A percentile compares a stretch with the other conserved stretches of the same genome.
These are phyloP conservation scores for Chlorella vulgaris DNA, from an alignment of 139 green algal species.

Conservation along the genomic window DNA sequence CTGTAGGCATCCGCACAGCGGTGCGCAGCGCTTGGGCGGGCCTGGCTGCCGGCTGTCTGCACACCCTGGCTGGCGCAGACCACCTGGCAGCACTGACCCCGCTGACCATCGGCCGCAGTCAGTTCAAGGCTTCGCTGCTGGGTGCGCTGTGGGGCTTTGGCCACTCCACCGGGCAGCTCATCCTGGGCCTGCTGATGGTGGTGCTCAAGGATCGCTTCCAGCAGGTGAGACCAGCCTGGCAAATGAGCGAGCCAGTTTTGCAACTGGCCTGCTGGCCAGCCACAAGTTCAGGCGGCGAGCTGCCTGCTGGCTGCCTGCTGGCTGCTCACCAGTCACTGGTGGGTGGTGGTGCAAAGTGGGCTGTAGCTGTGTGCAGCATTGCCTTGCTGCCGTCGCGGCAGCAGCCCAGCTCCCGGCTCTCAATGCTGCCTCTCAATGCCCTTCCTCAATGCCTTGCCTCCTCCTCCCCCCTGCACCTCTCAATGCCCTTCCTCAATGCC, in stretches of 20 bases:
- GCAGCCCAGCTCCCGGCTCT: too few species aligned
- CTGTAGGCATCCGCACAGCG: slow-evolving; percentile 25
- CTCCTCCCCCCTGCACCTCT: not conserved
- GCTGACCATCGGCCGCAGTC: slow-evolving; percentile 90
- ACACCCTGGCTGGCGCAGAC: slow-evolving; percentile 96
- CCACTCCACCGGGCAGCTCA: slow-evolving; percentile 95
- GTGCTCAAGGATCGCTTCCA: slow-evolving; percentile 72
- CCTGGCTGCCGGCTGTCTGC: slow-evolving; percentile 91
- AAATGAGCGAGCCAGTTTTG: too few species aligned
- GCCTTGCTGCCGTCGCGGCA: too few species aligned
- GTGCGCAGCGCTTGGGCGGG: slow-evolving; percentile 76
- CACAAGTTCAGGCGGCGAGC: too few species aligned
- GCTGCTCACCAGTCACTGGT: too few species aligned
- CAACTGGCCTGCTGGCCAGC: too few species aligned
- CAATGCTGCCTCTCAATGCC: not conserved
- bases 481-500: not conserved
- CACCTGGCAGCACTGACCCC: slow-evolving; percentile 96
- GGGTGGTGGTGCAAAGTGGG: too few species aligned
- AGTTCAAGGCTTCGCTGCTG: slow-evolving; percentile 75
- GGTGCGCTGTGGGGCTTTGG: slow-evolving; percentile 98
- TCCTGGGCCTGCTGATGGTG: slow-evolving; percentile 94
- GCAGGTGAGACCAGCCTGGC: not conserved
- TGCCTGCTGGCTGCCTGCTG: not conserved
- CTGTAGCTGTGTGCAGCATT: not conserved
- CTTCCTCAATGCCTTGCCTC: not conserved